These are phyloP conservation scores for Leptographium procerum DNA, from an alignment of 2,329 filamentous ascomycete species.

Conservation along the genomic window DNA sequence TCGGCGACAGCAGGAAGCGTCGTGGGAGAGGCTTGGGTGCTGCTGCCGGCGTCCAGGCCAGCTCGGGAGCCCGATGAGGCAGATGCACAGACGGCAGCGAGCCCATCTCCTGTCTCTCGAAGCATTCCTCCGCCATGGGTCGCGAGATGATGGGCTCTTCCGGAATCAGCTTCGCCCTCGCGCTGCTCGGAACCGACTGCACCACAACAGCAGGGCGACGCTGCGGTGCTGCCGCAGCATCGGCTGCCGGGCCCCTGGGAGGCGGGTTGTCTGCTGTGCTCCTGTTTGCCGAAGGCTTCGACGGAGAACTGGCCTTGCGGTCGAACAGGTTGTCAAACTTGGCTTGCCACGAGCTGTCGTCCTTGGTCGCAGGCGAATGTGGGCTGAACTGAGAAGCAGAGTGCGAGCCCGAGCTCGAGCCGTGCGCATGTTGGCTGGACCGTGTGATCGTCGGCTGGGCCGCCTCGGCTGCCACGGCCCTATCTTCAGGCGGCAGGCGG, in stretches of 20 bases:
- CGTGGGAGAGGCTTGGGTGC: slow-evolving; percentile 44
- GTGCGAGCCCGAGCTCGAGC: not conserved
- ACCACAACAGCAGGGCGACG: not conserved
- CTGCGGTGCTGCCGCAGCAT: not conserved
- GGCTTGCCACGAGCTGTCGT: slow-evolving; percentile 49
- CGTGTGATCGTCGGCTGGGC: not conserved
- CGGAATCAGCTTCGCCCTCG: slow-evolving; percentile 20
- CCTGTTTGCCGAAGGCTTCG: slow-evolving; percentile 40
- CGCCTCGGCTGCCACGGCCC: slow-evolving; percentile 14
- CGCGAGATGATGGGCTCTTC: slow-evolving; percentile 43
- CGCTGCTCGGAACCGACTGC: no score
- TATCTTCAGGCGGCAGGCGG: slow-evolving; percentile 56
- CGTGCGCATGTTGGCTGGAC: not conserved
- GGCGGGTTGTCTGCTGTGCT: not conserved
- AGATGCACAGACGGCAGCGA: slow-evolving; percentile 61
- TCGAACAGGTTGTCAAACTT: slow-evolving; percentile 71
- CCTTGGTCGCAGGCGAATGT: slow-evolving; percentile 3
- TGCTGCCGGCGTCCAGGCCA: slow-evolving; percentile 50
- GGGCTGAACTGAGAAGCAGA: not conserved
- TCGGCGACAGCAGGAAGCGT: slow-evolving; percentile 34
- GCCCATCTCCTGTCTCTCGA: slow-evolving; percentile 71
- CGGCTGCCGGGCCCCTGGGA: not conserved
- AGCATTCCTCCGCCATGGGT: slow-evolving; percentile 66
- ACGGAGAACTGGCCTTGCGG: slow-evolving; percentile 46
- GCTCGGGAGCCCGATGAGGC: slow-evolving; percentile 50